Percentiles rank a stretch among this genome's conserved stretches.
These are phyloP conservation scores for Eucalyptus pauciflora DNA, from an alignment of 345 rosid genomes.

Conservation along the genomic window DNA sequence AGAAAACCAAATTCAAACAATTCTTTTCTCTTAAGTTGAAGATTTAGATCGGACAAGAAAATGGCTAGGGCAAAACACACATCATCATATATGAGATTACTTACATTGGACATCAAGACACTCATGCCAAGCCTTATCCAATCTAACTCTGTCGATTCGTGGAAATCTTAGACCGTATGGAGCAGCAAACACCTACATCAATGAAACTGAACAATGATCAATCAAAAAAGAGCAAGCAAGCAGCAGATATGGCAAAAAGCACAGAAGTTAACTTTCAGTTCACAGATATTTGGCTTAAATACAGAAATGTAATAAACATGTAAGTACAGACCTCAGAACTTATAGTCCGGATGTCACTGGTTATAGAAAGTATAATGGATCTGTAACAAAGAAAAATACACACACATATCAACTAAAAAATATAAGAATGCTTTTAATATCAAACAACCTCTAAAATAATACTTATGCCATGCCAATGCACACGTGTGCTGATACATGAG, in stretches of 20 bases:
- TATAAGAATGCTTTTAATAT: background rate
- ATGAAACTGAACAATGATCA: background rate
- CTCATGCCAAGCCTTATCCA: conserved; percentile 97
- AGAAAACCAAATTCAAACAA: background rate
- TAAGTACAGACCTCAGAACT: conserved; percentile 67
- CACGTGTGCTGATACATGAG: background rate
- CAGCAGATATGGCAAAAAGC: background rate
- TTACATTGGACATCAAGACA: conserved; percentile 93
- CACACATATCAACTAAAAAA: background rate
- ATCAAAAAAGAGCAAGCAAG: background rate
- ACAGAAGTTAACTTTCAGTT: background rate
- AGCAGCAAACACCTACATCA: conserved; percentile 77
- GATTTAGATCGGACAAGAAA: background rate
- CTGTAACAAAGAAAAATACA: conserved; percentile 23
- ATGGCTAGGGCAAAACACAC: background rate
- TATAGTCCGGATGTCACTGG: conserved; percentile 92
- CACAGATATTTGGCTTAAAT: background rate
- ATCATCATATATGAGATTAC: background rate
- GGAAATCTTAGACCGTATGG: conserved; percentile 96
- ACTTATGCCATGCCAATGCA: background rate
- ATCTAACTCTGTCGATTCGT: conserved; percentile 88
- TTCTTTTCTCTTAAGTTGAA: background rate
- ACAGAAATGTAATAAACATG: background rate
- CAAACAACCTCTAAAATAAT: background rate
- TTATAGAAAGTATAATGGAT: conserved; percentile 78